Conservation (phyloP, 768 basidiomycete species). For the Phlegmacium glaucopus region DNA sequence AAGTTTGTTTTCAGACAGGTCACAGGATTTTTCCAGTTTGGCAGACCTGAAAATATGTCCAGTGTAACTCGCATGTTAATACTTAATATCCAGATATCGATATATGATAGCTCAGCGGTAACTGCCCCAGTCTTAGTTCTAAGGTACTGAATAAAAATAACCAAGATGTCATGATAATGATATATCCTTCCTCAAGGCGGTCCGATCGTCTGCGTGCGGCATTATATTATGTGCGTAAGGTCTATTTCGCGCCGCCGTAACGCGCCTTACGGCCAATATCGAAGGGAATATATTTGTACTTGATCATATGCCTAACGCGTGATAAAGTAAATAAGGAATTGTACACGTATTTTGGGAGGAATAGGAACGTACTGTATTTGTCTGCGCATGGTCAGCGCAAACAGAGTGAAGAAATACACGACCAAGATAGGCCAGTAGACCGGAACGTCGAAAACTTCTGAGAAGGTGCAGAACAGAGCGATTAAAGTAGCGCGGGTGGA, state of each 20-base stretch:
- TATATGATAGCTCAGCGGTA: not conserved
- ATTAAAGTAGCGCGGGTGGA: constrained; percentile 86
- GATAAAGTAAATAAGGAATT: not conserved
- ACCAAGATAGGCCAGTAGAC: constrained; percentile 99
- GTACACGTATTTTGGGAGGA: not conserved
- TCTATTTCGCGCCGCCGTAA: constrained; percentile 63
- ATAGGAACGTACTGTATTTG: constrained; percentile 81
- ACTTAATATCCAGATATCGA: no score
- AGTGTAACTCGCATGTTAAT: no score
- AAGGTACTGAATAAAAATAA: constrained; percentile 11
- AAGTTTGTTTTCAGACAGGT: no score
- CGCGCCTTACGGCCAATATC: constrained; percentile 92
- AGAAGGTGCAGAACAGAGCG: constrained; percentile 77
- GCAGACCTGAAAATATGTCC: no score
- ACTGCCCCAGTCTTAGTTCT: constrained; percentile 1
- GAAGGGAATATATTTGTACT: constrained; percentile 96
- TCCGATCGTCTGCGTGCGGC: no score
- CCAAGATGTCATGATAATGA: constrained; percentile 18
- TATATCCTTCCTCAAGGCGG: constrained; percentile 14
- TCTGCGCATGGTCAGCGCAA: constrained; percentile 91
- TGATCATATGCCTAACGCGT: constrained; percentile 92
- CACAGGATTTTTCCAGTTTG: no score
- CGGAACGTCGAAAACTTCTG: constrained; percentile 88
- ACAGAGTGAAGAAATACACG: constrained; percentile 94
- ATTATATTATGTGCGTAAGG: not conserved